Conservation (phyloP, 2,329 filamentous ascomycete species). For the Elsinoe perseae region DNA sequence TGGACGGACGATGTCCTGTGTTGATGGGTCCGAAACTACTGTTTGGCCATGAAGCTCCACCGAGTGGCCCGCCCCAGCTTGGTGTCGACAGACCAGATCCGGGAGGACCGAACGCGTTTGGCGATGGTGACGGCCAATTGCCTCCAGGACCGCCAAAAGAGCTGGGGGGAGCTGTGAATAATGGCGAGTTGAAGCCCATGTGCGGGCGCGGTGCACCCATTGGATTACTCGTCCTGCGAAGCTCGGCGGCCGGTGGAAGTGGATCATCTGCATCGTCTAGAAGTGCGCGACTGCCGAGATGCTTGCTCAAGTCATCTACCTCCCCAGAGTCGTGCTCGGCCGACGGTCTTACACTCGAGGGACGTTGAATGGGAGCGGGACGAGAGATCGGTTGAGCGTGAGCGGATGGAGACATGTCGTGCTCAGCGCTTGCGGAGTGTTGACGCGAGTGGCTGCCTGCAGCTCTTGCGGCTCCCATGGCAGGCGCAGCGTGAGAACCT, state of each 20-base stretch:
- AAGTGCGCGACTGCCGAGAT: slow-evolving; percentile 84
- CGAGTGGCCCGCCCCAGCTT: slow-evolving; percentile 21
- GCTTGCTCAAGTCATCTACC: slow-evolving; percentile 45
- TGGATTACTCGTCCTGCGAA: slow-evolving; percentile 28
- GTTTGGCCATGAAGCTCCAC: not conserved
- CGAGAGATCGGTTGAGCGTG: slow-evolving; percentile 67
- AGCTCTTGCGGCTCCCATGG: slow-evolving; percentile 29
- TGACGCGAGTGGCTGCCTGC: slow-evolving; percentile 62
- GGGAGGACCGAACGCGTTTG: slow-evolving; percentile 43
- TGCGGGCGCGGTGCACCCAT: slow-evolving; percentile 15
- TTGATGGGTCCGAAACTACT: slow-evolving; percentile 17
- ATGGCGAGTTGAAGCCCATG: slow-evolving; percentile 27
- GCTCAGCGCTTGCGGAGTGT: slow-evolving; percentile 53
- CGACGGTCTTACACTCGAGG: slow-evolving; percentile 60
- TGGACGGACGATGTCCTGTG: slow-evolving; percentile 39
- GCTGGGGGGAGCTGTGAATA: slow-evolving; percentile 33
- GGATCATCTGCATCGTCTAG: slow-evolving; percentile 63
- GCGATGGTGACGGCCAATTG: slow-evolving; percentile 34
- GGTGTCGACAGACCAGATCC: slow-evolving; percentile 26
- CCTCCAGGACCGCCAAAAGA: slow-evolving; percentile 33
- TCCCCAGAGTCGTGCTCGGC: slow-evolving; percentile 45
- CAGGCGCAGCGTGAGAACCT: slow-evolving; percentile 29
- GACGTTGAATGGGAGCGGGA: slow-evolving; percentile 80
- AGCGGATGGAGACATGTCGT: slow-evolving; percentile 48
- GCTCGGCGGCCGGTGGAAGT: slow-evolving; percentile 42